Evolutionary conservation across 2,329 filamentous ascomycete genomes (phyloP), one percentile per base, ranked within the genome.

Genomic region (Elsinoe batatas): DNA sequence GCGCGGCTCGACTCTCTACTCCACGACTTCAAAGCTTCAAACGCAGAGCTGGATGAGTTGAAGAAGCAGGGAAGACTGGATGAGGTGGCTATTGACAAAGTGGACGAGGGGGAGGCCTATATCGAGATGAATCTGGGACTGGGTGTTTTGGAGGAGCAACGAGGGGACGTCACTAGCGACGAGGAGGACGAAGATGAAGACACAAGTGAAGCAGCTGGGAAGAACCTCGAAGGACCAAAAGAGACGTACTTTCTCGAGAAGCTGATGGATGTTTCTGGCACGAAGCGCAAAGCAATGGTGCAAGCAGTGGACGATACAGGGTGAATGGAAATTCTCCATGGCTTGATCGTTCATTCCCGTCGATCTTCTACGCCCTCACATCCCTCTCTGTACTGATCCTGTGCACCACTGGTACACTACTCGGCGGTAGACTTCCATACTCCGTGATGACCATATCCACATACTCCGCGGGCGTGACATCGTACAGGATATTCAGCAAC

Each of bases 391-490:
- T 72, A 60, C 76, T 79, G 65, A 83, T 71, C 54, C 83, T 76
- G 71, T 86, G 81, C 55, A 87, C 80, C 47, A 85, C 82, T 10
- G 90, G 86, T 40, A 96, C 90, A 6, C 89, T 90, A 64, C 86
- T 91, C 0, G 90, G 87, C 51, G 90, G 88, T 60, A 94, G 79
- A 64, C 83, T 88, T 40, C 91, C 93, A 67, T 91, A 84, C 72
- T 98, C 93, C 2, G 90, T 96, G 50, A 97, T 83, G 38, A 98
- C 85, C 70, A 91, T 87, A 37, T 88, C 85, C 61, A 97, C 84
- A 65, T 89, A 91, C 64, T 88, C 85, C 3, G 88, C 87, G 12
- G 85, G 87, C 1, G 93, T 98, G 47, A 91, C 88, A 69, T 98
- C 93, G 67, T 95, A 96, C 71, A 97, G 82, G 58, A 96, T 78